Evolutionary conservation across 495 filamentous ascomycete genomes (phyloP).

Genomic region (Rhypophila decipiens): DNA sequence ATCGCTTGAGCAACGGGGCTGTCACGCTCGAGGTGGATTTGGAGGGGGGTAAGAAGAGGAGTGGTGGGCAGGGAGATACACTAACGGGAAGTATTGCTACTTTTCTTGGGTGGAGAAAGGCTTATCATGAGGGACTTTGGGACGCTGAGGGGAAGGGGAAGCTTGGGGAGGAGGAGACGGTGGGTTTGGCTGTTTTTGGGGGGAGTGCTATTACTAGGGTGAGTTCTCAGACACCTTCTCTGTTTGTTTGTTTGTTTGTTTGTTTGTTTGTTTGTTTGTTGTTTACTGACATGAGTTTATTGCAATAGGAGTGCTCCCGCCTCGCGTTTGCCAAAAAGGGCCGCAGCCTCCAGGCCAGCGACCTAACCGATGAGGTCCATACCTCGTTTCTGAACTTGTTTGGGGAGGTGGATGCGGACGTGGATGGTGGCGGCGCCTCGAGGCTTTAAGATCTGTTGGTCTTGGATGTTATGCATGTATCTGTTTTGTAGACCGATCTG

Average conservation of each 20-base stretch:
- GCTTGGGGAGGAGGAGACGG: conserved; percentile 54
- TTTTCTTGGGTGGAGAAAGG: conserved; percentile 76
- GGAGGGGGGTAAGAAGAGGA: conserved; percentile 78
- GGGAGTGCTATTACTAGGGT: conserved; percentile 79
- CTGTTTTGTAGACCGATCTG: no score
- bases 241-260: neutral
- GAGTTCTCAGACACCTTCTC: conserved; percentile 10
- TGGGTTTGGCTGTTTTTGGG: conserved; percentile 76
- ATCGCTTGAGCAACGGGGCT: conserved; percentile 79
- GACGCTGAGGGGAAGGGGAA: conserved; percentile 51
- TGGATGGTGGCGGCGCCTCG: no score
- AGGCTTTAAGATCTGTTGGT: no score
- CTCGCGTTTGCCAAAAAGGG: conserved; percentile 83
- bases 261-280: neutral
- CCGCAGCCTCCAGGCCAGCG: conserved; percentile 85
- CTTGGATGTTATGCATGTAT: no score
- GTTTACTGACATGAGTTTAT: neutral
- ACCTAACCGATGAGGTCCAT: conserved; percentile 87
- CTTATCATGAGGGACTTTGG: conserved; percentile 81
- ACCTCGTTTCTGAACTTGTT: conserved; percentile 75
- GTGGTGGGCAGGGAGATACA: conserved; percentile 93
- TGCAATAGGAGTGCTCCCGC: conserved; percentile 67
- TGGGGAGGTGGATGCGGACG: conserved; percentile 38
- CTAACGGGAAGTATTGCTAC: conserved; percentile 86
- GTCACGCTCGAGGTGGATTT: conserved; percentile 66